Conservation (phyloP, 805 yeast genomes). For the Candida nemodendra region DNA sequence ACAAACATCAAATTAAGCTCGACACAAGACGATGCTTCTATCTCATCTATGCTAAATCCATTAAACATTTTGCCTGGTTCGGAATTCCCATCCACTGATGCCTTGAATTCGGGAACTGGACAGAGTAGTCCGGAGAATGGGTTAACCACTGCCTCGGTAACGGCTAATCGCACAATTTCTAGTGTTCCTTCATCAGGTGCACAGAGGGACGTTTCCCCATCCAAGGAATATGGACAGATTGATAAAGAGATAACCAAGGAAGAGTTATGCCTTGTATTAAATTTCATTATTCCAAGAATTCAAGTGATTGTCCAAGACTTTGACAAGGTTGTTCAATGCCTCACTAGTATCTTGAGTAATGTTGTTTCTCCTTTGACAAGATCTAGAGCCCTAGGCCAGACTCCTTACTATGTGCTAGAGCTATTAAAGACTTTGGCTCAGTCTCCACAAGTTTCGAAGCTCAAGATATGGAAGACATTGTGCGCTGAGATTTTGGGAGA, state of each 20-base stretch:
- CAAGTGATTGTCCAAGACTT: constrained; percentile 48
- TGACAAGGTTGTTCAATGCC: constrained; percentile 55
- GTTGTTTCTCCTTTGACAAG: constrained; percentile 54
- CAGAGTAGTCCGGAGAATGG: not conserved
- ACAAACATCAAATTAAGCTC: constrained; percentile 21
- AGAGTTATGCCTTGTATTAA: constrained; percentile 43
- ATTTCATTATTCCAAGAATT: constrained; percentile 39
- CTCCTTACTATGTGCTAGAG: constrained; percentile 41
- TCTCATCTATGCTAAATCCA: constrained; percentile 23
- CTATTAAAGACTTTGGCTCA: constrained; percentile 39
- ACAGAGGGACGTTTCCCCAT: constrained; percentile 12
- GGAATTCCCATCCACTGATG: constrained; percentile 13
- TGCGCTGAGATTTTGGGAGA: constrained; percentile 68
- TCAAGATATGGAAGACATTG: constrained; percentile 61
- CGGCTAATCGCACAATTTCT: constrained; percentile 2
- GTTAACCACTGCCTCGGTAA: not conserved
- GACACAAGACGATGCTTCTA: constrained; percentile 18
- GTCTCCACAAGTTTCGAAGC: constrained; percentile 36
- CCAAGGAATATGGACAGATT: constrained; percentile 6
- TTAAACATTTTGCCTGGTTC: constrained; percentile 21
- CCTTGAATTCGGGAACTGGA: not conserved
- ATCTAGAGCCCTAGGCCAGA: constrained; percentile 37
- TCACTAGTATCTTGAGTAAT: constrained; percentile 53
- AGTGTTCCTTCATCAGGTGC: constrained; percentile 3
- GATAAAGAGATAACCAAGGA: constrained; percentile 36